phyloP scores from a whole-genome alignment of 2,329 filamentous ascomycete genomes.

The Diaporthe humulicola region DNA sequence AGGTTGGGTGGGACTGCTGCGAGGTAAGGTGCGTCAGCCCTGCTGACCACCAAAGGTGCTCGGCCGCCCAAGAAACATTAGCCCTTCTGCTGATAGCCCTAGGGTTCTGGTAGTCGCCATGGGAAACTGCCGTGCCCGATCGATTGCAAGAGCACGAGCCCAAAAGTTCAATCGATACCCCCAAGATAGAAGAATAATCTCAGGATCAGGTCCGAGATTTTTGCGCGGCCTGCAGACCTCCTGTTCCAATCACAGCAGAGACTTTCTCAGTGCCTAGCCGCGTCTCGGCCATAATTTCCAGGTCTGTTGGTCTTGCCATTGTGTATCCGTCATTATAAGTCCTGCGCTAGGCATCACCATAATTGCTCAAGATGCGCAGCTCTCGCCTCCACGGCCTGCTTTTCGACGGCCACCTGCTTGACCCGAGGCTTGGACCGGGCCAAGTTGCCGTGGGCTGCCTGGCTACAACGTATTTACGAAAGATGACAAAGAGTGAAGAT shows the following conservation, averaged over 20 bases:
- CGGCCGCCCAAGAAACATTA: conserved; percentile 14
- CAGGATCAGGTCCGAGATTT: neutral
- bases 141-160: conserved; percentile 2
- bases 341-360: neutral
- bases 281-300: neutral
- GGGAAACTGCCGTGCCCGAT: conserved; percentile 7
- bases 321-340: neutral
- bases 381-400: neutral
- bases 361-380: neutral
- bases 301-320: neutral
- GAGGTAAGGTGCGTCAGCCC: conserved; percentile 32
- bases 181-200: conserved; percentile 29
- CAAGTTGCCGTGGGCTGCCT: neutral
- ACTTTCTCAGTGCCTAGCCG: neutral
- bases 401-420: neutral
- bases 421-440: neutral
- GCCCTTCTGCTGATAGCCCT: conserved; percentile 29
- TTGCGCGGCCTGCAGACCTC: neutral
- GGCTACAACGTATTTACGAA: neutral
- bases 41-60: conserved; percentile 35
- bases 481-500: neutral
- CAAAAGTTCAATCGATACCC: neutral
- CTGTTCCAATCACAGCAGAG: neutral
- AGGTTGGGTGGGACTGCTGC: conserved; percentile 6
- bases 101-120: conserved; percentile 19